Conservation (phyloP, 345 rosid genomes). For the Citrus mangshanensis region DNA sequence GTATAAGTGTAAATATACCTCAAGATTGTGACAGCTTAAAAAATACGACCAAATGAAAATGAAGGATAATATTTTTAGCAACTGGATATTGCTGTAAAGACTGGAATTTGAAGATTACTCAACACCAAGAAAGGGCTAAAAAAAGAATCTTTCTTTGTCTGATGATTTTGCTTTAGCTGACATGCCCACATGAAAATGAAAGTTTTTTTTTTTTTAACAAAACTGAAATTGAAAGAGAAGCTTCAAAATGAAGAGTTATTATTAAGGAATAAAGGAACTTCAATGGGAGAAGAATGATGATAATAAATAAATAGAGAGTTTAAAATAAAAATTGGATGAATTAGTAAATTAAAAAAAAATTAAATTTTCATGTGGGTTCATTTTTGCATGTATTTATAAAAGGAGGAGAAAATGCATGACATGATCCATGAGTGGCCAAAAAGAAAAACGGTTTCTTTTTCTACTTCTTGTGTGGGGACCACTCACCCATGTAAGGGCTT, state of each 20-base stretch:
- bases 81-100: conserved; percentile 42
- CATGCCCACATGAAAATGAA: conserved; percentile 21
- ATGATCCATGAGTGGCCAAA: background rate
- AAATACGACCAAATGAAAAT: background rate
- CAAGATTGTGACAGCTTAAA: conserved; percentile 33
- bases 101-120: conserved; percentile 32
- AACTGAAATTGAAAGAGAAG: background rate
- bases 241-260: background rate
- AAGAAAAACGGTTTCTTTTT: background rate
- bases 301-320: background rate
- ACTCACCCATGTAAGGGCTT: background rate
- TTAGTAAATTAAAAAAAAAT: background rate
- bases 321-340: background rate
- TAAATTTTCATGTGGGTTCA: background rate
- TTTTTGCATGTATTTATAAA: conserved; percentile 11
- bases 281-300: background rate
- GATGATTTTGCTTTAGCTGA: conserved; percentile 20
- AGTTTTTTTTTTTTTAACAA: background rate
- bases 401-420: background rate
- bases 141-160: conserved; percentile 16
- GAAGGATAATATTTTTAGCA: conserved; percentile 17
- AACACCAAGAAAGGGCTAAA: conserved; percentile 18
- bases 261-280: background rate
- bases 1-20: conserved; percentile 7
- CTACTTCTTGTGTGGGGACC: background rate